phyloP scores from a whole-genome alignment of 2,329 filamentous ascomycete genomes.

The Penicillium hesseltinei region DNA sequence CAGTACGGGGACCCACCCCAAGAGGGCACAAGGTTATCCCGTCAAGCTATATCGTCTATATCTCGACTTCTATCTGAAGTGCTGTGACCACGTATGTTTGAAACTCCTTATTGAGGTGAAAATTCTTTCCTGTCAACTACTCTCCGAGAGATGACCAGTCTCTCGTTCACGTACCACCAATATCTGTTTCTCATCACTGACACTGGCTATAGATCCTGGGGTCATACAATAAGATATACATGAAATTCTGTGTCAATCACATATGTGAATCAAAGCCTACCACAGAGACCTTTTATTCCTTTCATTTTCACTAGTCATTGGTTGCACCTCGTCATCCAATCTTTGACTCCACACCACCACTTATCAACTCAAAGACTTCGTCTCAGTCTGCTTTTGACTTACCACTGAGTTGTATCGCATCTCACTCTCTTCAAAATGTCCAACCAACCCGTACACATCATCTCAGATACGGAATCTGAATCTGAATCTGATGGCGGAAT shows the following conservation, averaged over 20 bases:
- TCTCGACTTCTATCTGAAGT: background rate
- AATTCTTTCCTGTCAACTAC: background rate
- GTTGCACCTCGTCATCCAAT: background rate
- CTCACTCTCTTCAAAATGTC: constrained; percentile 10
- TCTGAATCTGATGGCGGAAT: constrained; percentile 24
- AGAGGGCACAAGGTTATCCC: background rate
- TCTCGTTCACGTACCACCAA: background rate
- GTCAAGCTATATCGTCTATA: background rate
- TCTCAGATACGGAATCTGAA: constrained; percentile 18
- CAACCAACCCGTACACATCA: constrained; percentile 13
- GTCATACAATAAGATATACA: background rate
- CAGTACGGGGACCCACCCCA: background rate
- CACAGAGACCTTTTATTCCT: background rate
- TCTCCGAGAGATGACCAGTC: no score
- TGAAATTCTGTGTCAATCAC: background rate
- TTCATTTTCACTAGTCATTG: background rate
- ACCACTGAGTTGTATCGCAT: background rate
- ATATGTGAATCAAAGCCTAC: background rate
- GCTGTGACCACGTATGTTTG: background rate
- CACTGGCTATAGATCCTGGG: background rate
- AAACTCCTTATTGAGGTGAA: background rate
- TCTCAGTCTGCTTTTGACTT: background rate
- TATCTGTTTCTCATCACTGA: background rate
- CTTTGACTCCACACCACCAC: background rate
- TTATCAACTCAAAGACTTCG: background rate